Conservation (phyloP, 257 asterid genomes). For the Thymus mandschuricus region DNA sequence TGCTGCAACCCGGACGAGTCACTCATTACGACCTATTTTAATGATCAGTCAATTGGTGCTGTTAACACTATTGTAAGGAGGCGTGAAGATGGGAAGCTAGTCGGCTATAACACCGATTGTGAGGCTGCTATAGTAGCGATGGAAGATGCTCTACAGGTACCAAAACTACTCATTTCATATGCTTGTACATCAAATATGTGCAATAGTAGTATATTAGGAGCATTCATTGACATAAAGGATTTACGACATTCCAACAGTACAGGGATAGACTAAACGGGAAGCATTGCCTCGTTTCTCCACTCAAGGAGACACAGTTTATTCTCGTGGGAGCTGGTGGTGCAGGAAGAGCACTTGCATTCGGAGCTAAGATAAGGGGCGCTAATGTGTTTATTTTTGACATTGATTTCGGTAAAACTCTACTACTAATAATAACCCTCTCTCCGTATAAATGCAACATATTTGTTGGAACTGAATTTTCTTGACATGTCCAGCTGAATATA, state of each 20-base stretch:
- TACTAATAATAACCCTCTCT: constrained; percentile 3
- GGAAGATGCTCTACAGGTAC: constrained; percentile 68
- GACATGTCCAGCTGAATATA: neutral
- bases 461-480: neutral
- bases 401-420: constrained; percentile 43
- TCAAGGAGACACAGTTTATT: constrained; percentile 49
- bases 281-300: constrained; percentile 34
- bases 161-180: neutral
- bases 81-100: constrained; percentile 60
- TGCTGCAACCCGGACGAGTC: neutral
- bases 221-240: neutral
- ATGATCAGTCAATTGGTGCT: constrained; percentile 63
- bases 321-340: constrained; percentile 84
- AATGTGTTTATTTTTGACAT: constrained; percentile 57
- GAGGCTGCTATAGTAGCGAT: constrained; percentile 74
- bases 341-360: constrained; percentile 74
- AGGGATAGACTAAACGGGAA: constrained; percentile 37
- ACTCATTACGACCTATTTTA: neutral
- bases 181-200: neutral
- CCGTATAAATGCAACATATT: neutral
- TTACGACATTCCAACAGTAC: constrained; percentile 29
- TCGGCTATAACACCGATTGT: constrained; percentile 72
- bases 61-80: constrained; percentile 64
- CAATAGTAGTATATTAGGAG: neutral
- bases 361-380: constrained; percentile 68